Evolutionary conservation across 345 rosid species (phyloP).

Genomic region (Eucalyptus guilfoylei): DNA sequence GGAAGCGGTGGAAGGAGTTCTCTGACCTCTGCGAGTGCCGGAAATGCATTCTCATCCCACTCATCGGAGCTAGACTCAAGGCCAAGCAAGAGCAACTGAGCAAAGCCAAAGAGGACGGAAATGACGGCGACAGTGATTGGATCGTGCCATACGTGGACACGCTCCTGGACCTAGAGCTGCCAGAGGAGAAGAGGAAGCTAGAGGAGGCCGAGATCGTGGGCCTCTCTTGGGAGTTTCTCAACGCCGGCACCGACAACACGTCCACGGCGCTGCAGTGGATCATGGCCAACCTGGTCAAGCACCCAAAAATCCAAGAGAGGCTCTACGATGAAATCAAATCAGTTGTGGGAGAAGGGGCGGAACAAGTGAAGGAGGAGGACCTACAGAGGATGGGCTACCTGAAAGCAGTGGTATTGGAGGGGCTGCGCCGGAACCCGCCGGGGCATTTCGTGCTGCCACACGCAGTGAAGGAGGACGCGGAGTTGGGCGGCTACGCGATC

Average conservation of each 20-base stretch:
- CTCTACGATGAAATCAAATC: neutral
- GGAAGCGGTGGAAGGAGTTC: neutral
- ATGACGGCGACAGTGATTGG: neutral
- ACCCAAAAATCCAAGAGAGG: neutral
- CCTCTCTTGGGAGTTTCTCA: neutral
- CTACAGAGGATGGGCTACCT: neutral
- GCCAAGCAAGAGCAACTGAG: neutral
- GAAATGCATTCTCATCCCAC: neutral
- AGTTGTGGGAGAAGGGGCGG: neutral
- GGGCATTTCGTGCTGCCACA: neutral
- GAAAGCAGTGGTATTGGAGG: conserved; percentile 1
- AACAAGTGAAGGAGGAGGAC: neutral
- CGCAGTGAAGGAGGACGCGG: neutral
- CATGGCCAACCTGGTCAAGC: conserved; percentile 2
- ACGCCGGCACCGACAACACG: neutral
- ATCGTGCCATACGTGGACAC: neutral
- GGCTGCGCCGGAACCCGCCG: conserved; percentile 1
- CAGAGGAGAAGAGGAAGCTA: neutral
- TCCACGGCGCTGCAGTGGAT: conserved; percentile 1
- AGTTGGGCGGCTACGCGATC: neutral
- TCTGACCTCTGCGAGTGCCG: neutral
- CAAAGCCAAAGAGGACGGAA: neutral
- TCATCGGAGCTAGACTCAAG: neutral
- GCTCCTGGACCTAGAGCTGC: neutral
- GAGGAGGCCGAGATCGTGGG: neutral